A percentile compares a stretch with the other conserved stretches of the same genome.
These are phyloP conservation scores for Carpinus fangiana DNA, from an alignment of 306 rosid species.

Conservation along the genomic window DNA sequence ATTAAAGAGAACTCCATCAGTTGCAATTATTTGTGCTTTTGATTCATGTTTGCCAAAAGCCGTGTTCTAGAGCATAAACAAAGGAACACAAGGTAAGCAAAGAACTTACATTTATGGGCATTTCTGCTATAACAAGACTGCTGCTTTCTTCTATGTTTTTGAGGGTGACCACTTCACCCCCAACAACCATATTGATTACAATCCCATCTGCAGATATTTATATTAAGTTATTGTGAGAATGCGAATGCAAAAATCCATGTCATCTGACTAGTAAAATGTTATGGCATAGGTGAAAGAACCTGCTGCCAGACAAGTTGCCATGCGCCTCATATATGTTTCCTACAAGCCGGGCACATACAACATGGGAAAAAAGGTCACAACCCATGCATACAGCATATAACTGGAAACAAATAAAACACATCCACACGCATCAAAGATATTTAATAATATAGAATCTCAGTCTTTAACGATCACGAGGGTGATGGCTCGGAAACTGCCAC, in stretches of 20 bases:
- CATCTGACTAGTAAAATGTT: constrained; percentile 21
- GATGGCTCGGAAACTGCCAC: not conserved
- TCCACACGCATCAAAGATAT: constrained; percentile 4
- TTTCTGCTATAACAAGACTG: constrained; percentile 75
- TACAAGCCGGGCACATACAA: constrained; percentile 34
- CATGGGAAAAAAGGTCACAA: constrained; percentile 20
- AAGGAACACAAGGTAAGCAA: constrained; percentile 10
- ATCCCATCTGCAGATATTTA: constrained; percentile 68
- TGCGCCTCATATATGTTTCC: constrained; percentile 86
- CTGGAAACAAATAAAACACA: not conserved
- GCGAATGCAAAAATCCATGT: constrained; percentile 24
- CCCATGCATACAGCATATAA: not conserved
- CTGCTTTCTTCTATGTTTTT: constrained; percentile 79
- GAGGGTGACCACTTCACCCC: constrained; percentile 87
- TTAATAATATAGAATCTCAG: constrained; percentile 20
- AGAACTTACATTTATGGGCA: constrained; percentile 84
- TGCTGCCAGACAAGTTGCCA: constrained; percentile 73
- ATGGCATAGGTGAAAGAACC: constrained; percentile 55
- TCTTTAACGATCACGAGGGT: constrained; percentile 1
- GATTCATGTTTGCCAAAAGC: constrained; percentile 3
- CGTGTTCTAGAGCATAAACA: not conserved
- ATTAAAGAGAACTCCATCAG: not conserved
- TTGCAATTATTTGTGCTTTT: constrained; percentile 1
- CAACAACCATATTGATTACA: constrained; percentile 89
- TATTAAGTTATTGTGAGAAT: constrained; percentile 29